Evolutionary conservation across 1,139 yeast species (phyloP), one percentile per base, ranked within the genome.

Genomic region (Scheffersomyces cryptocercus): DNA sequence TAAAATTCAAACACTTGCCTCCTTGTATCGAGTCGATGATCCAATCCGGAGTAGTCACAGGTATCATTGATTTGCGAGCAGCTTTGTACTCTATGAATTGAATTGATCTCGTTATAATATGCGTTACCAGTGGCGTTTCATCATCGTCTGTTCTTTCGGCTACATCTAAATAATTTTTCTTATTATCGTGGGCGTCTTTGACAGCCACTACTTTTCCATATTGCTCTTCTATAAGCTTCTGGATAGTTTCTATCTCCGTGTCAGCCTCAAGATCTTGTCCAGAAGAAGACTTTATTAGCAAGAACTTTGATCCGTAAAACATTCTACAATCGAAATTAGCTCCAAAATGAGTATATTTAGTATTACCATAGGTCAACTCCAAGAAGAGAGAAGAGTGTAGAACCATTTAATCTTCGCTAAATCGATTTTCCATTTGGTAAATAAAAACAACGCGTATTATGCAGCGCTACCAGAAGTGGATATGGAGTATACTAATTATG

Each of bases 41-140:
- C 93, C 96, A 90, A 2, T 70, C 65, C 0, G 84, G 74, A 0
- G 79, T 76, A 2, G 88, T 85, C 1, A 88, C 80, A 0, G 96
- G 93, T 12, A 88, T 74, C 79, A 86, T 71, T 29, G 77, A 65
- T 14, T 72, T 72, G 37, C 70, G 71, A 2, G 85, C 77, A 12
- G 66, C 61, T 4, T 61, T 59, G 54, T 82, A 85, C 35, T 82
- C 82, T 6, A 78, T 75, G 50, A 85, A 86, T 28, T 78, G 73
- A 3, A 71, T 60, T 4, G 77, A 65, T 29, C 70, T 68, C n/a
- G 88, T 67, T 6, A 88, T 72, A 9, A 88, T 76, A 48, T 84
- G 86, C 13, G 82, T 75, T 50, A 62, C 69, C 10, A 45, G 35
- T 6, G 15, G 12, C 20, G 20, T 14, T 31, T 31, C 9, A 10